A percentile compares a stretch with the other conserved stretches of the same genome.
Evolutionary conservation across 257 asterid genomes (phyloP).

Genomic region (Datura wrightii): DNA sequence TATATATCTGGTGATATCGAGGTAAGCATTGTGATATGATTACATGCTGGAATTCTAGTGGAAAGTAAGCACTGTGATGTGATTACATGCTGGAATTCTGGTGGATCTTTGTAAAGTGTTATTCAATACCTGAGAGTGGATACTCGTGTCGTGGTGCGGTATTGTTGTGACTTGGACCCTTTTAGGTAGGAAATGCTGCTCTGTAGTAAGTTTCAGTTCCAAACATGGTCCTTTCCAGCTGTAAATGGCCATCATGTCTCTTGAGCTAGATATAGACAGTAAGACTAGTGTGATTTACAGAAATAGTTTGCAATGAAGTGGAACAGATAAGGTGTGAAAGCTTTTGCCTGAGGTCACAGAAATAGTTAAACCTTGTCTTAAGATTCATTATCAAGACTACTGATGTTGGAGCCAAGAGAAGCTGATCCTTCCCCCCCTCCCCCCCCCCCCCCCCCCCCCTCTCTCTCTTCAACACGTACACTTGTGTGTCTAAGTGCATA

Average conservation of each 20-base stretch:
- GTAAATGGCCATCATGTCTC: conserved; percentile 16
- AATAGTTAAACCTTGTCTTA: not conserved
- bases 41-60: not conserved
- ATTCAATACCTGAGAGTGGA: not conserved
- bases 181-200: conserved; percentile 14
- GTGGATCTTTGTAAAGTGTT: not conserved
- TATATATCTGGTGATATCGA: not conserved
- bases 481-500: not conserved
- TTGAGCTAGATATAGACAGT: conserved; percentile 23
- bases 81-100: not conserved
- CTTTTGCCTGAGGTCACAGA: not conserved
- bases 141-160: not conserved
- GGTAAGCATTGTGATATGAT: not conserved
- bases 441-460: not conserved
- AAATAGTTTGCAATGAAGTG: conserved; percentile 9
- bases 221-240: not conserved
- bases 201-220: not conserved
- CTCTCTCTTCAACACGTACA: not conserved
- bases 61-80: not conserved
- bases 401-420: conserved; percentile 7
- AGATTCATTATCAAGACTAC: not conserved
- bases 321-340: not conserved
- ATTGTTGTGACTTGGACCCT: not conserved
- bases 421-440: not conserved
- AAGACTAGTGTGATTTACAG: not conserved